Evolutionary conservation across 2,329 filamentous ascomycete species (phyloP).

Genomic region (Aspergillus ibericus): DNA sequence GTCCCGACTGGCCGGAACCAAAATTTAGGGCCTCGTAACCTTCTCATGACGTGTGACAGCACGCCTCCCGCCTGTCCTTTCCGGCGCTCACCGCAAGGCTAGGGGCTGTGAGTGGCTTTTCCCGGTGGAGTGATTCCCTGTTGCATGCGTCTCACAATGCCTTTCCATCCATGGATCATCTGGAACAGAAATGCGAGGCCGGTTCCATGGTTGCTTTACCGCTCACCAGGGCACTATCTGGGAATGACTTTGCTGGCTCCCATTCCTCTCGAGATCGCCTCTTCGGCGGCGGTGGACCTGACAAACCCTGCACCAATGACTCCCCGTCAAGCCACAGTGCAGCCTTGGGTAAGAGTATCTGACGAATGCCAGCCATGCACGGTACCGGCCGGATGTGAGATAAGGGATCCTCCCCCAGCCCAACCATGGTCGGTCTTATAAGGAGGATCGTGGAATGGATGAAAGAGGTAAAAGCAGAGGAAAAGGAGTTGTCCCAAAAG

Average conservation of each 20-base stretch:
- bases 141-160: slow-evolving; percentile 1
- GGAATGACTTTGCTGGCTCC: not conserved
- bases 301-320: not conserved
- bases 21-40: slow-evolving; percentile 5
- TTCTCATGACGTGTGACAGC: slow-evolving; percentile 5
- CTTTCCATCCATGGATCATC: not conserved
- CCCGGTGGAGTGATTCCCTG: not conserved
- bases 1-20: slow-evolving; percentile 10
- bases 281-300: not conserved
- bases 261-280: not conserved
- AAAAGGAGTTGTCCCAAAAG: not conserved
- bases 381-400: slow-evolving; percentile 2
- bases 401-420: not conserved
- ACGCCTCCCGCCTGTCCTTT: not conserved
- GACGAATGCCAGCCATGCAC: slow-evolving; percentile 2
- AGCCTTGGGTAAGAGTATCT: not conserved
- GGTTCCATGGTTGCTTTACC: not conserved
- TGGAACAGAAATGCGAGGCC: not conserved
- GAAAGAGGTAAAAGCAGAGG: not conserved
- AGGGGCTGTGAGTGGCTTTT: not conserved
- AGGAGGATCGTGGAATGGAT: not conserved
- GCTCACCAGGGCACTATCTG: not conserved
- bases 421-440: slow-evolving; percentile 3
- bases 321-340: not conserved
- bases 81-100: not conserved